Evolutionary conservation across 257 asterid genomes (phyloP), one percentile per base, ranked within the genome.

Genomic region (Capsicum chinense): DNA sequence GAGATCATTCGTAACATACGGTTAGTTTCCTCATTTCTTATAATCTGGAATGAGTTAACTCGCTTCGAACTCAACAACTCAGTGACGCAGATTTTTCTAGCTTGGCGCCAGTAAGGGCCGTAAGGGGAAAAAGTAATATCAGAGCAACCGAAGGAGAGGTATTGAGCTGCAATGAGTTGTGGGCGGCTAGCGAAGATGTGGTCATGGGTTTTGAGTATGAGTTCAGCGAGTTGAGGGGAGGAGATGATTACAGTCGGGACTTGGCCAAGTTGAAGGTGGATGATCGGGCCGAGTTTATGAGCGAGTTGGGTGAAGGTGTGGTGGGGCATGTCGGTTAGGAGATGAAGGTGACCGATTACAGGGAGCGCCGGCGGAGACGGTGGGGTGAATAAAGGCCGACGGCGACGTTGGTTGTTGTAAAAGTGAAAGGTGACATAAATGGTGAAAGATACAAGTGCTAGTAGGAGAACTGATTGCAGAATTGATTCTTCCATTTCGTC

Each of bases 31-130:
- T 87, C 90, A 48, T 87, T 56, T 37, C 91, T 47, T 1, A 89
- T 42, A 84, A 68, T 44, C n/a, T 60, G 82, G 81, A 89, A 87
- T 50, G 86, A 87, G 56, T 39, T 64, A 67, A 89, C 91, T 52
- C 91, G 86, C 17, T 81, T 87, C 0, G 91, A 57, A 48, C 86
- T 88, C 33, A 88, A 57, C 0, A 88, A 47, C 60, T 88, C 90
- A 3, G 89, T 88, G 2, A 88, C 88, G 58, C 90, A 88, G 56
- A 88, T 64, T 35, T 84, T 88, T 52, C 90, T 85, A 3, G 84
- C 88, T 57, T 88, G 90, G 3, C 91, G 88, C 91, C 91, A 89
- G 13, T 89, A 89, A 0, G 91, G 90, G 9, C 91, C 90, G 86
- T 89, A 87, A 9, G 73, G 83, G 64, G 90, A 87, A 82, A 87